Conservation (phyloP, 2,329 filamentous ascomycete species). For the Colletotrichum tanaceti region DNA sequence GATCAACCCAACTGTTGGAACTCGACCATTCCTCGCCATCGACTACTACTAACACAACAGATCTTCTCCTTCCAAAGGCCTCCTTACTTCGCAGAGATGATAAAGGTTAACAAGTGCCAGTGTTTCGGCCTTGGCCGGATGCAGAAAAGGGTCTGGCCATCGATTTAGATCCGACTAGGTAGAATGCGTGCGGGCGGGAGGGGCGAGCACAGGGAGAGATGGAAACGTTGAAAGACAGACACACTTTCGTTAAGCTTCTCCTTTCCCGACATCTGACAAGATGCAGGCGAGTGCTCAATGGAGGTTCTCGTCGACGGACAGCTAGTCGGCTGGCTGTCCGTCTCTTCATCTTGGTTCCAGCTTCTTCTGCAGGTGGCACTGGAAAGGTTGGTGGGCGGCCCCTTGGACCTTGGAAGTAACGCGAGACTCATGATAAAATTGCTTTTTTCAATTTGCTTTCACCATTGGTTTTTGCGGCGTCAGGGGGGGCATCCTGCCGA, state of each 20-base stretch:
- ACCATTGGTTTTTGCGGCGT: background rate
- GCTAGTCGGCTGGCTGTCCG: background rate
- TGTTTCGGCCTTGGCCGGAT: background rate
- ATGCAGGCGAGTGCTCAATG: background rate
- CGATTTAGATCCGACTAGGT: background rate
- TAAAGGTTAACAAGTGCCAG: background rate
- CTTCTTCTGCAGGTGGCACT: constrained; percentile 3
- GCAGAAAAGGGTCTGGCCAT: too few relatives aligned
- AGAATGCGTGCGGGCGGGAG: background rate
- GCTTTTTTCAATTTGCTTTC: background rate
- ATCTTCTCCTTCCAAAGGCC: background rate
- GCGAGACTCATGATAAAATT: background rate
- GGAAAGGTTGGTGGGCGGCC: too few relatives aligned
- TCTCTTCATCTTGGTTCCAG: background rate
- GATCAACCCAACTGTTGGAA: background rate
- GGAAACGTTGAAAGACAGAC: background rate
- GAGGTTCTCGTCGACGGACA: background rate
- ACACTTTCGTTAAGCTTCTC: background rate
- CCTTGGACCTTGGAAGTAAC: too few relatives aligned
- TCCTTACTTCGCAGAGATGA: background rate
- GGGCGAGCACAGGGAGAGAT: background rate
- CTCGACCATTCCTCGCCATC: background rate
- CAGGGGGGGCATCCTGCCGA: background rate
- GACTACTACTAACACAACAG: too few relatives aligned
- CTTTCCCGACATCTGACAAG: background rate